phyloP scores from a whole-genome alignment of 1,284 basidiomycete species.

The Puccinia coronata region DNA sequence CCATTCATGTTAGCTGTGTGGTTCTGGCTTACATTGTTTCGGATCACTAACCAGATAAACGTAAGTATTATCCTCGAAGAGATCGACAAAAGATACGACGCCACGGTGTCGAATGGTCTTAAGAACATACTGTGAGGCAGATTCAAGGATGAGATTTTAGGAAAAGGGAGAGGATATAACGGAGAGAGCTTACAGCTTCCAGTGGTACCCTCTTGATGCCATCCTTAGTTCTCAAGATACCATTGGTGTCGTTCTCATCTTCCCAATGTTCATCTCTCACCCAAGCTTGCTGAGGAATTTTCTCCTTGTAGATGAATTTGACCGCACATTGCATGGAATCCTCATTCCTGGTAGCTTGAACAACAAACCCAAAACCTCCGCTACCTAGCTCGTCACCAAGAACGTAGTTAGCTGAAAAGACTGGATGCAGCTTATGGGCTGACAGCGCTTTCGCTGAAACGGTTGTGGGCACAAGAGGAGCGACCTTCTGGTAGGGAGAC shows the following conservation, averaged over 20 bases:
- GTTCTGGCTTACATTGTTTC: background rate
- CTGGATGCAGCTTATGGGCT: conserved; percentile 18
- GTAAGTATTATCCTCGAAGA: conserved; percentile 56
- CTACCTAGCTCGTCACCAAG: conserved; percentile 53
- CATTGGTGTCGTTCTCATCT: conserved; percentile 50
- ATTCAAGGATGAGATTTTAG: background rate
- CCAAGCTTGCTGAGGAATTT: conserved; percentile 57
- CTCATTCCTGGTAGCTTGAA: conserved; percentile 53
- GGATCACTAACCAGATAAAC: conserved; percentile 55
- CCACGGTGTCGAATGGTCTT: conserved; percentile 57
- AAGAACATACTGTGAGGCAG: conserved; percentile 54
- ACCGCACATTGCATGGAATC: conserved; percentile 55
- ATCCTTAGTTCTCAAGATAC: conserved; percentile 55
- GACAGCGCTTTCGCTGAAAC: conserved; percentile 32
- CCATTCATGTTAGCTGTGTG: background rate
- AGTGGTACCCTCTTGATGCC: conserved; percentile 41
- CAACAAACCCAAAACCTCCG: conserved; percentile 58
- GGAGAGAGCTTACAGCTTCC: conserved; percentile 27
- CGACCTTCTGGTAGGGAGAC: conserved; percentile 12
- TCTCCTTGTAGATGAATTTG: conserved; percentile 58
- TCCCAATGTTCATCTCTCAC: conserved; percentile 55
- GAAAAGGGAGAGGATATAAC: background rate
- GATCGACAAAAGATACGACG: conserved; percentile 57
- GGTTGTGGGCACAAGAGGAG: conserved; percentile 14
- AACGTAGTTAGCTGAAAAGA: conserved; percentile 23